Base-by-base conservation (phyloP, 2,329 filamentous ascomycete genomes). In the Ophiostoma australiae region DNA sequence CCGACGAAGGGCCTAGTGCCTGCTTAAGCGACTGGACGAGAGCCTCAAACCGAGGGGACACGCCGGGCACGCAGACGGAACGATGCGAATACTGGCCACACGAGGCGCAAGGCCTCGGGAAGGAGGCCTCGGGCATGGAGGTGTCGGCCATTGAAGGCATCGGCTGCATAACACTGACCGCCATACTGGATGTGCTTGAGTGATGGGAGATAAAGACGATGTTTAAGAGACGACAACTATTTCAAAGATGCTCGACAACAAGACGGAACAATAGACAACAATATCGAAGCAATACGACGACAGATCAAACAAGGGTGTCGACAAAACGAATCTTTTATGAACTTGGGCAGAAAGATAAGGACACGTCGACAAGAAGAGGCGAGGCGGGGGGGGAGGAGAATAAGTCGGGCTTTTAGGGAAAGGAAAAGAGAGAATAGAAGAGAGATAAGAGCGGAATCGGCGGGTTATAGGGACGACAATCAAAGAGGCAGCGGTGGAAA, bases 1-100 rank as follows among this genome's bases (percentile, higher is more conserved):
- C 93, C 15, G 91, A 95, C 72, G 89, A 91, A 3, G 92, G 90
- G 2, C 93, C 93, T 5, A 97, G 85, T 33, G 87, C 88, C 70
- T 85, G 82, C 76, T 90, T 93, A 75, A 97, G 86, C n/a, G 87
- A 87, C 72, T 86, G 77, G 70, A 96, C 91, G 66, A 97, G 88
- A 70, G 83, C 79, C 52, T 93, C 86, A 78, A 96, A 95, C 15
- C 79, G 78, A 75, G 85, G 66, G n/a, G 66, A 81, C 69, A 76
- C 74, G 17, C 79, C 77, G 69, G 77, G 74, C 44, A 69, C 55
- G 27, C 72, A 48, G 31, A 55, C 48, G 10, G 44, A 15, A 10
- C 39, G 41, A 20, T 67, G 55, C 23, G 37, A 8, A 10, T 35
- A 35, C 4, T 17, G 15, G 44, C 48, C 35, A 33, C 48, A 48